Base-by-base conservation (phyloP, 2,329 filamentous ascomycete species). In the Pezicula neosporulosa region DNA sequence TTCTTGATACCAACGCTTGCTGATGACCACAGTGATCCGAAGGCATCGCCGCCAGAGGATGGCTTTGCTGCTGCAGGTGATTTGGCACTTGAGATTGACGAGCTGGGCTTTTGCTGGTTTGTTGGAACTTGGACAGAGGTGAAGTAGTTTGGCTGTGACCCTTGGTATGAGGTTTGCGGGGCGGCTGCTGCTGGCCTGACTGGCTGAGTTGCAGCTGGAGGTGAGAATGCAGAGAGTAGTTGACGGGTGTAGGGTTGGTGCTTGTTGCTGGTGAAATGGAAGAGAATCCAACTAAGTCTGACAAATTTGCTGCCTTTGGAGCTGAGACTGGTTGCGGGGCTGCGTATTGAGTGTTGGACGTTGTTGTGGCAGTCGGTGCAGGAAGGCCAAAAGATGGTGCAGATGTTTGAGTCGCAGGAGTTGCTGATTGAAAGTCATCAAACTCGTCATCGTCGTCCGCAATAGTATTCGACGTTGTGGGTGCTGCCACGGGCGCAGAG, bases 401-500 rank as follows among this genome's bases (percentile, higher is more conserved):
- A 10, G 73, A 70, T 6, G 75, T 71, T 27, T 66, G 61, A 13
- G 71, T 59, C 30, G 77, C 72, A 3, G 86, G 82, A 3, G 87
- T 75, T 13, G 93, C 93, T 18, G 91, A 96, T 70, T 96, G 90
- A 77, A 97, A 97, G 66, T 99, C 94, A 66, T 97, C 94, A 65
- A 97, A 97, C 57, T 97, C 94, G 60, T 96, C 92, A 57, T 97
- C 93, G 56, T 89, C 86, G 47, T 82, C 84, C 15, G 71, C 63
- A 41, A 72, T 66, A 56, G 72, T 70, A 19, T 70, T 68, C 24
- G 73, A 67, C 21, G 70, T 43, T 72, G 57, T 70, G 58, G 69
- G 74, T 0, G 73, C 75, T 5, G 77, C 65, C 2, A 63, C 56
- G 10, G 68, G 63, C 10, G 75, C 68, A 44, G 76, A 68, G 3